Conservation (phyloP, 148 eudicot species). For the Rhododendron mucronatum region DNA sequence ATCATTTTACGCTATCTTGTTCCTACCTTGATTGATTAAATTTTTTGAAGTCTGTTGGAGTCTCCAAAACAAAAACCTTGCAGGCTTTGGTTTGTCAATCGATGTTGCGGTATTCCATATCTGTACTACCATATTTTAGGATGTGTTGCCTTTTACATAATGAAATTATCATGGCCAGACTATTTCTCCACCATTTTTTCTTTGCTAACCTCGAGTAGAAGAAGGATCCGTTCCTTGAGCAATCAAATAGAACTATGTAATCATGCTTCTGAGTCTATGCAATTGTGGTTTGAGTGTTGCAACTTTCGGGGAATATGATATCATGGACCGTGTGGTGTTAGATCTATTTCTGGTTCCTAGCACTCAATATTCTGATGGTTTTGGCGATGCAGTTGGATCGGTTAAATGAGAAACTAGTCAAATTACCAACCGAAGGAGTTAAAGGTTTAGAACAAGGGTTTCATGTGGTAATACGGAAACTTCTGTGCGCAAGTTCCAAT, state of each 20-base stretch:
- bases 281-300: constrained; percentile 1
- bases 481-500: background rate
- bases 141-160: background rate
- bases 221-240: background rate
- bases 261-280: background rate
- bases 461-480: constrained; percentile 27
- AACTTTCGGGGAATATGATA: background rate
- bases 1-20: background rate
- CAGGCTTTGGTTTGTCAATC: background rate
- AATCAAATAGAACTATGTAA: background rate
- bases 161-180: background rate
- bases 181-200: background rate
- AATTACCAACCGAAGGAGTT: constrained; percentile 20
- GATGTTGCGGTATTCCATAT: background rate
- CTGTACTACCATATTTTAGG: background rate
- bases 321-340: background rate
- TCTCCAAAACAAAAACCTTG: background rate
- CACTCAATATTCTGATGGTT: constrained; percentile 9
- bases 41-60: background rate
- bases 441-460: constrained; percentile 19
- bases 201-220: background rate
- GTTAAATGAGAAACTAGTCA: constrained; percentile 65
- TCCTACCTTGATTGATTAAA: background rate
- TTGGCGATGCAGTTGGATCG: constrained; percentile 66
- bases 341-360: background rate